phyloP scores from a whole-genome alignment of 2,329 filamentous ascomycete genomes.

The Fragosphaeria purpurea region DNA sequence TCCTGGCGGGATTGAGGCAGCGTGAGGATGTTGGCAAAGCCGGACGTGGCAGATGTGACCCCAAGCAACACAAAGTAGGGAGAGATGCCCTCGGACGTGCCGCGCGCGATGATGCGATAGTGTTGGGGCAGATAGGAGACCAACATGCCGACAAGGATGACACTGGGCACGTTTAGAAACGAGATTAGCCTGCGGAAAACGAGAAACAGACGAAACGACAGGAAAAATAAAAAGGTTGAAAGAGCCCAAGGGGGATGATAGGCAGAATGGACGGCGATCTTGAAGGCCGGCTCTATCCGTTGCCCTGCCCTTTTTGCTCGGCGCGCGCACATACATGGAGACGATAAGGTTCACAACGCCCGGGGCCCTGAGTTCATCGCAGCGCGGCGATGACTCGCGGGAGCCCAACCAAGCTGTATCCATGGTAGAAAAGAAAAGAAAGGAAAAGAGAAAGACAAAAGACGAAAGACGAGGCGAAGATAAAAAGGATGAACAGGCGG shows the following conservation, averaged over 20 bases:
- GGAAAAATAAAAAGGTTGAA: neutral
- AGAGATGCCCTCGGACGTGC: slow-evolving; percentile 87
- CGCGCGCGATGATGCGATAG: slow-evolving; percentile 74
- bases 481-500: neutral
- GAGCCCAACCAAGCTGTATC: slow-evolving; percentile 19
- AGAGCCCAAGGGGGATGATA: neutral
- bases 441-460: neutral
- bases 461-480: neutral
- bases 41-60: slow-evolving; percentile 76
- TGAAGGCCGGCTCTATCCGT: no score
- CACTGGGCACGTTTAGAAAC: slow-evolving; percentile 26
- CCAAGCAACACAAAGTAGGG: slow-evolving; percentile 94
- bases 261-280: neutral
- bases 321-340: slow-evolving; percentile 36
- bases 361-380: slow-evolving; percentile 42
- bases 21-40: slow-evolving; percentile 85
- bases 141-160: slow-evolving; percentile 80
- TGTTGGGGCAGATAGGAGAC: slow-evolving; percentile 94
- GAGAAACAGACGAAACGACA: neutral
- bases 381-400: slow-evolving; percentile 24
- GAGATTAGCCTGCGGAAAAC: neutral
- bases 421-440: slow-evolving; percentile 17
- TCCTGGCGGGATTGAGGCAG: slow-evolving; percentile 75
- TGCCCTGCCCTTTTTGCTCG: no score
- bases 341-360: slow-evolving; percentile 45